A percentile compares a stretch with the other conserved stretches of the same genome.
Conservation (phyloP, 2,329 filamentous ascomycete species). For the Scytalidium lignicola region DNA sequence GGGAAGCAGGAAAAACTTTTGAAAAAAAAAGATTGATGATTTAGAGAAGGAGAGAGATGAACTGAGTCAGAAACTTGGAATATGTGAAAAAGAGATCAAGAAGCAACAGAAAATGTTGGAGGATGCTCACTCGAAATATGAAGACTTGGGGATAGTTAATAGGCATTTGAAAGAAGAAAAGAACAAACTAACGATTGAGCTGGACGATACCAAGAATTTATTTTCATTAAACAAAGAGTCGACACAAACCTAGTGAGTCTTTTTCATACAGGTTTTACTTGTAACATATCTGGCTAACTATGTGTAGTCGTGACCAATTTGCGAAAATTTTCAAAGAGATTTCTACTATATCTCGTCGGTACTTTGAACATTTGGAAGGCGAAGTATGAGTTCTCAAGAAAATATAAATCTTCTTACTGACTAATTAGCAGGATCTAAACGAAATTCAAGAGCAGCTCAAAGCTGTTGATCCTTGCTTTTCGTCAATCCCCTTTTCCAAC, state of each 20-base stretch:
- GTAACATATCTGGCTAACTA: not conserved
- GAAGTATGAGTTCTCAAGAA: not conserved
- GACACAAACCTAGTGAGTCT: not conserved
- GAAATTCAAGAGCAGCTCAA: slow-evolving; percentile 6
- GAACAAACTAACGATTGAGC: not conserved
- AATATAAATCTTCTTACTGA: not conserved
- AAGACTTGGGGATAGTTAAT: not conserved
- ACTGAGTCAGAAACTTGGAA: not conserved
- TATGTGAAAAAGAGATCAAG: not conserved
- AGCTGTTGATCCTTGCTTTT: slow-evolving; percentile 5
- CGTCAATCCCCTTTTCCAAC: slow-evolving; percentile 8
- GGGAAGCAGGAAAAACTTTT: too few species aligned
- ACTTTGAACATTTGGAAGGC: not conserved
- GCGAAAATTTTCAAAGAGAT: slow-evolving; percentile 4
- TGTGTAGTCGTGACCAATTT: slow-evolving; percentile 1
- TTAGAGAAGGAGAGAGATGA: too few species aligned
- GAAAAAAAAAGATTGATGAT: too few species aligned
- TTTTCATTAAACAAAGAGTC: not conserved
- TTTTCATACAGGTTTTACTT: not conserved
- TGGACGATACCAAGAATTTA: not conserved
- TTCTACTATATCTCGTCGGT: slow-evolving; percentile 3
- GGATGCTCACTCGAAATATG: not conserved
- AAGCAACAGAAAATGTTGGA: not conserved
- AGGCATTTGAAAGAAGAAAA: not conserved
- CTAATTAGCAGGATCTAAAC: not conserved